phyloP scores from a whole-genome alignment of 2,329 filamentous ascomycete genomes.

The Graphilbum ipis-grandicollis region DNA sequence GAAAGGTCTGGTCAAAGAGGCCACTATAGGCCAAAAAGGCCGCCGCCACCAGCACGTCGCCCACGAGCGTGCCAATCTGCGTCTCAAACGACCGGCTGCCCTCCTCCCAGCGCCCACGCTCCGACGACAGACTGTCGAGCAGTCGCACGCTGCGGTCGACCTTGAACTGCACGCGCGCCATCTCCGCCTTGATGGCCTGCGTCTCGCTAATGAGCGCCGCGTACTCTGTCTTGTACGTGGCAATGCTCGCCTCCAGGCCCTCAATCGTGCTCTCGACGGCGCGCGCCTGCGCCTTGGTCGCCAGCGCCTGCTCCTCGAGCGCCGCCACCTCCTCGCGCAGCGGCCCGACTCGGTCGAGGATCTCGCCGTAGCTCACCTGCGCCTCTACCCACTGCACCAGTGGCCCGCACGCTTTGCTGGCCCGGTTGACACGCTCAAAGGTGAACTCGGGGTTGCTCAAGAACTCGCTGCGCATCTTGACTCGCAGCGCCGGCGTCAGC shows the following conservation, averaged over 20 bases:
- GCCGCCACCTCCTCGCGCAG: slow-evolving; percentile 76
- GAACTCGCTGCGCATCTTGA: slow-evolving; percentile 86
- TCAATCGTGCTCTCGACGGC: slow-evolving; percentile 79
- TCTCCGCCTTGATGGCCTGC: slow-evolving; percentile 91
- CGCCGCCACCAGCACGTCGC: slow-evolving; percentile 88
- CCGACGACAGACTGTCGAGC: slow-evolving; percentile 86
- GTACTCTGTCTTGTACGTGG: slow-evolving; percentile 90
- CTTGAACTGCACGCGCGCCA: slow-evolving; percentile 93
- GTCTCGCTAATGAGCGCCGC: slow-evolving; percentile 92
- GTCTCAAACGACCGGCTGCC: slow-evolving; percentile 97
- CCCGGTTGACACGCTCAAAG: slow-evolving; percentile 87
- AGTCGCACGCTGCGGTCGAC: slow-evolving; percentile 90
- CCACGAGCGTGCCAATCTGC: slow-evolving; percentile 89
- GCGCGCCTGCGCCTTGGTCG: slow-evolving; percentile 86
- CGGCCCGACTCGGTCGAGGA: slow-evolving; percentile 83
- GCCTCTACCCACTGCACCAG: slow-evolving; percentile 94
- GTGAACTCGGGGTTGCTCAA: slow-evolving; percentile 90
- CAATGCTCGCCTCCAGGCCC: slow-evolving; percentile 76
- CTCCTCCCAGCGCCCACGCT: slow-evolving; percentile 86
- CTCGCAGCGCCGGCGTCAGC: slow-evolving; percentile 70
- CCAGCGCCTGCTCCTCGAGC: slow-evolving; percentile 73
- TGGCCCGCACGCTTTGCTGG: slow-evolving; percentile 91
- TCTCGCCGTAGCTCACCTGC: slow-evolving; percentile 95
- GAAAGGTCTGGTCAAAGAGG: slow-evolving; percentile 94
- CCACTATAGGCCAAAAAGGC: slow-evolving; percentile 95